Evolutionary conservation across 495 filamentous ascomycete genomes (phyloP), one percentile per base, ranked within the genome.

Genomic region (Cercophora sp.): DNA sequence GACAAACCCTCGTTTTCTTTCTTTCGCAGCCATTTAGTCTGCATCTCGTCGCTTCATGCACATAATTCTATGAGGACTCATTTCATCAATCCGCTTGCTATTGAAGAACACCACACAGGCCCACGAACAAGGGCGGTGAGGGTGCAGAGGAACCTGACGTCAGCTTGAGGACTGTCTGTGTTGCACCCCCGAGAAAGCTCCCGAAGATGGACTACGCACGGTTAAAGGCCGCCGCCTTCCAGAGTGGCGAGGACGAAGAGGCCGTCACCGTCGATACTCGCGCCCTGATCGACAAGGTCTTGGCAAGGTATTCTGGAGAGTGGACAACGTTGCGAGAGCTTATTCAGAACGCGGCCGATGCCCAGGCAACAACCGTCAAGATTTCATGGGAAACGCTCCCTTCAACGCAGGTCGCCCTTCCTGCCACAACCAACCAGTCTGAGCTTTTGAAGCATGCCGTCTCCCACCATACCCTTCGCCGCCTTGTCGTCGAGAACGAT

Each of bases 211-310:
- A 95, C 68, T 94, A 88, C 63, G 85, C 85, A 61, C 83, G 84
- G 56, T 78, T 98, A 40, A 85, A 88, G 55, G 88, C 90, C 47
- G 88, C 87, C 63, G 91, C 93, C 13, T 79, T 98, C 77, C 83
- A 79, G 36, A 85, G 89, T 36, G 86, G 89, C 24, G 85, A 87
- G 42, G 89, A 93, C 52, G 93, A 96, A 61, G 91, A 96, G 65
- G 94, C 93, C n/a, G 94, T 99, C 29, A 99, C 94, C 0, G 94
- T 97, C 49, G 96, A 99, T 63, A 99, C 93, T 20, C 77, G 94
- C 59, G 94, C 91, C 24, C 73, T 99, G 58, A 96, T 99, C 54
- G 95, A 96, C 68, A 99, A 99, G 70, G 91, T 97, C 1, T 79
- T 98, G 34, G 92, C 93, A 15, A 75, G 93, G 52, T 98, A 98